Conservation (phyloP, 495 filamentous ascomycete genomes). For the Cladorrhinum samala region DNA sequence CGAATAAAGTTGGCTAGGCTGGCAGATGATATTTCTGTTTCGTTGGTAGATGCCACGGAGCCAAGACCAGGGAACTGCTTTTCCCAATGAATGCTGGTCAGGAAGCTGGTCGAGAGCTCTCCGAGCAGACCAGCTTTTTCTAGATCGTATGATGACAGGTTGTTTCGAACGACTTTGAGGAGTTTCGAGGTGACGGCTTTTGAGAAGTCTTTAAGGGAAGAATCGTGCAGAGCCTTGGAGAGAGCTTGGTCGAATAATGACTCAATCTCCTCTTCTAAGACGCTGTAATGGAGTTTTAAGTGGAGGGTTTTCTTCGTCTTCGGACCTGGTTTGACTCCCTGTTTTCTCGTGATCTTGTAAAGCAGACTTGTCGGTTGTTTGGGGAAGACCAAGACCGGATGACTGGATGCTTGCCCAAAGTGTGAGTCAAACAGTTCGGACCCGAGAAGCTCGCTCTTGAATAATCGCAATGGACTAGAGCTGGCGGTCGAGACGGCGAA, state of each 20-base stretch:
- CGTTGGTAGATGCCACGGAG: conserved; percentile 8
- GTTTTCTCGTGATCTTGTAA: conserved; percentile 64
- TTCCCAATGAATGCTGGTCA: conserved; percentile 33
- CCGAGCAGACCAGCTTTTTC: conserved; percentile 50
- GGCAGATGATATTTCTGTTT: conserved; percentile 19
- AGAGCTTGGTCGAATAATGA: conserved; percentile 37
- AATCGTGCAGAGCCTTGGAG: conserved; percentile 32
- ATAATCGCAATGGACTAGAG: conserved; percentile 65
- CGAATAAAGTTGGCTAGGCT: conserved; percentile 29
- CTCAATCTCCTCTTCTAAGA: conserved; percentile 66
- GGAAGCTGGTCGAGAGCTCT: conserved; percentile 39
- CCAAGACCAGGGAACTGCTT: conserved; percentile 42
- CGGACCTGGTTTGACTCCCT: conserved; percentile 20
- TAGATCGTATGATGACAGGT: conserved; percentile 54
- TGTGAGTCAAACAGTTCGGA: conserved; percentile 64
- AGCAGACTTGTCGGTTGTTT: conserved; percentile 76
- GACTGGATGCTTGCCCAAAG: conserved; percentile 48
- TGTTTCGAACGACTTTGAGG: conserved; percentile 43
- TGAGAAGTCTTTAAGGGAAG: conserved; percentile 36
- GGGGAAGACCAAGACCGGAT: conserved; percentile 63
- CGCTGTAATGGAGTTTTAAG: conserved; percentile 70
- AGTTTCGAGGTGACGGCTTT: conserved; percentile 46
- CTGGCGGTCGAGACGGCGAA: conserved; percentile 82
- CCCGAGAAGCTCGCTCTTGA: conserved; percentile 60
- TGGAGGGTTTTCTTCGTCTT: conserved; percentile 51